Conservation (phyloP, 2,329 filamentous ascomycete genomes). For the Zymoseptoria crescenta region DNA sequence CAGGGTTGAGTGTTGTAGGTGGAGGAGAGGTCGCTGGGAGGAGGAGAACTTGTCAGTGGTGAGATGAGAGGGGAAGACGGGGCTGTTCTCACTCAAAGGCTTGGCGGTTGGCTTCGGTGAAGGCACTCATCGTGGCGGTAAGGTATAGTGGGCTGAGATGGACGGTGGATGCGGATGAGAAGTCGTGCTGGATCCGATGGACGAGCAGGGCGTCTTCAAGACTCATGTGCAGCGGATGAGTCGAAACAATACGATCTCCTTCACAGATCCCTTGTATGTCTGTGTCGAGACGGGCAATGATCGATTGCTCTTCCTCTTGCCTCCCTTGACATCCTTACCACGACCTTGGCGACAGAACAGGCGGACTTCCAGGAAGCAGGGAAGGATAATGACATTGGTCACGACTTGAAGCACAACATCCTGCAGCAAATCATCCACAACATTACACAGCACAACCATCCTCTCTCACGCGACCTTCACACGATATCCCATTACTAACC, state of each 20-base stretch:
- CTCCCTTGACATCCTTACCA: neutral
- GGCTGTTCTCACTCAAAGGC: conserved; percentile 25
- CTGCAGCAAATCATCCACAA: neutral
- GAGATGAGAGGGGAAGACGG: neutral
- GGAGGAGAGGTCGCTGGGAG: conserved; percentile 23
- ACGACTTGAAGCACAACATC: neutral
- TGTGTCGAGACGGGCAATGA: neutral
- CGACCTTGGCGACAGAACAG: neutral
- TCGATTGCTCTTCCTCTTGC: too few relatives aligned
- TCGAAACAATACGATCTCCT: too few relatives aligned
- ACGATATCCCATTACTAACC: neutral
- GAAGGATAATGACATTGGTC: neutral
- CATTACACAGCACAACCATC: neutral
- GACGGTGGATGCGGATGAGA: neutral
- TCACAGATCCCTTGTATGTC: too few relatives aligned
- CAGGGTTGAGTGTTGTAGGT: conserved; percentile 28
- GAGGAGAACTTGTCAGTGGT: conserved; percentile 2
- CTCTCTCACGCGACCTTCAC: neutral
- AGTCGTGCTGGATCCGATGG: neutral
- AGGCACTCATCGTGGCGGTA: conserved; percentile 22
- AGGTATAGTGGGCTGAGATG: neutral
- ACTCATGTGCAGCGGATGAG: too few relatives aligned
- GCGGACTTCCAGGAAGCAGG: neutral
- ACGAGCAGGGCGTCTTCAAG: too few relatives aligned
- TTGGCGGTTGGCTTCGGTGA: conserved; percentile 29